These are phyloP conservation scores for Penicillium sp. DNA, from an alignment of 2,329 filamentous ascomycete species.

Conservation along the genomic window DNA sequence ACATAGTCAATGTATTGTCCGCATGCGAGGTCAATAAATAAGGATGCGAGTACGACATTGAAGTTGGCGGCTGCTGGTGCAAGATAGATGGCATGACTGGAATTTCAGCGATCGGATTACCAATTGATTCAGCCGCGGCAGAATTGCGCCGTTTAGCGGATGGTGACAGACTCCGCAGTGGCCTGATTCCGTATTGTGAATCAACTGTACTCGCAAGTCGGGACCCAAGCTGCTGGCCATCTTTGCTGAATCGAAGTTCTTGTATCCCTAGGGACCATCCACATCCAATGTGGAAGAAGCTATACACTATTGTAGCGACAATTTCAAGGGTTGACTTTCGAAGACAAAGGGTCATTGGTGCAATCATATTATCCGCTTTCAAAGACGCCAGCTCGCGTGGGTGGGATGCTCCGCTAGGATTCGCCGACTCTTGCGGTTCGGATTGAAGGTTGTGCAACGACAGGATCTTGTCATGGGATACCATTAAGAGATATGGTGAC, in stretches of 20 bases:
- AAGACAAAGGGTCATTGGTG: conserved; percentile 81
- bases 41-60: conserved; percentile 76
- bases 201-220: conserved; percentile 46
- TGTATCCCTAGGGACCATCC: conserved; percentile 94
- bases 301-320: conserved; percentile 85
- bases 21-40: conserved; percentile 83
- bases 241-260: conserved; percentile 71
- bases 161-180: conserved; percentile 12
- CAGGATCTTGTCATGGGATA: conserved; percentile 73
- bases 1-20: conserved; percentile 84
- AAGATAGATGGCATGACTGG: conserved; percentile 34
- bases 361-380: conserved; percentile 76
- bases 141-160: conserved; percentile 16
- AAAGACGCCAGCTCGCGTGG: conserved; percentile 72
- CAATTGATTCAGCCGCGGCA: conserved; percentile 26
- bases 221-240: conserved; percentile 48
- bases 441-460: conserved; percentile 71
- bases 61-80: conserved; percentile 58
- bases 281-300: conserved; percentile 72
- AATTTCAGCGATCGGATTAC: conserved; percentile 15
- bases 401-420: conserved; percentile 22
- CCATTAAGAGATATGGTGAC: conserved; percentile 77
- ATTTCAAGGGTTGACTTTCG: conserved; percentile 67
- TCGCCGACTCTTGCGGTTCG: conserved; percentile 5
- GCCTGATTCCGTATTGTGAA: conserved; percentile 39